Evolutionary conservation across 176 grass and related monocot species (phyloP).

Genomic region (Cymbopogon citratus): DNA sequence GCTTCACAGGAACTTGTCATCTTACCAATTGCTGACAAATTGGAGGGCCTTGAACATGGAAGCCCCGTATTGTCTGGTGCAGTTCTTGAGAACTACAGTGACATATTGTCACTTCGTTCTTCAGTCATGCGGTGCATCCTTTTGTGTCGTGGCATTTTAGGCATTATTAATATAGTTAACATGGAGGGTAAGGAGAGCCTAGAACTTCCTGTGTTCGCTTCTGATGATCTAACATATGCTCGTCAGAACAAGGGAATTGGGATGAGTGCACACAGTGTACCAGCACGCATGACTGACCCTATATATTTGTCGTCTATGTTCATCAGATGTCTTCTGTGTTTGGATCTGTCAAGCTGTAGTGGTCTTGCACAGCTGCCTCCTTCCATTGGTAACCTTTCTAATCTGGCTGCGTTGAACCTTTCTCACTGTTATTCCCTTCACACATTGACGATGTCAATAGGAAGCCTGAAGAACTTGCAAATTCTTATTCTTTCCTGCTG

Average conservation of each 20-base stretch:
- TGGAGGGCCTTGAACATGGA: not conserved
- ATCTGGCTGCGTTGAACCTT: constrained; percentile 6
- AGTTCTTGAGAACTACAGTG: not conserved
- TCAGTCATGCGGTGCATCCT: not conserved
- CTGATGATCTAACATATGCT: not conserved
- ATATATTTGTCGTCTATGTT: not conserved
- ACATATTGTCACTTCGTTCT: not conserved
- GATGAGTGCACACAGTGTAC: not conserved
- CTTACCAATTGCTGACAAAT: not conserved
- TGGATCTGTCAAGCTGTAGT: constrained; percentile 4
- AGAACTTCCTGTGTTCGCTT: not conserved
- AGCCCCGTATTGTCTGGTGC: not conserved
- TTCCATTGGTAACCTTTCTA: not conserved
- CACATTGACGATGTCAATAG: not conserved
- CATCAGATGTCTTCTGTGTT: not conserved
- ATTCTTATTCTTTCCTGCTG: constrained; percentile 11
- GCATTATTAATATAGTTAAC: not conserved
- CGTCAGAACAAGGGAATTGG: not conserved
- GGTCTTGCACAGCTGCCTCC: not conserved
- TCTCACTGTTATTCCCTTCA: not conserved
- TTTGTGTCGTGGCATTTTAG: not conserved
- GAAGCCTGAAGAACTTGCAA: not conserved
- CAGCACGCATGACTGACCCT: not conserved
- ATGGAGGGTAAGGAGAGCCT: not conserved
- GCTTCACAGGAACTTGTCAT: not conserved